Evolutionary conservation across 768 basidiomycete genomes (phyloP), one percentile per base, ranked within the genome.

Genomic region (Rhizopogon roseolus): DNA sequence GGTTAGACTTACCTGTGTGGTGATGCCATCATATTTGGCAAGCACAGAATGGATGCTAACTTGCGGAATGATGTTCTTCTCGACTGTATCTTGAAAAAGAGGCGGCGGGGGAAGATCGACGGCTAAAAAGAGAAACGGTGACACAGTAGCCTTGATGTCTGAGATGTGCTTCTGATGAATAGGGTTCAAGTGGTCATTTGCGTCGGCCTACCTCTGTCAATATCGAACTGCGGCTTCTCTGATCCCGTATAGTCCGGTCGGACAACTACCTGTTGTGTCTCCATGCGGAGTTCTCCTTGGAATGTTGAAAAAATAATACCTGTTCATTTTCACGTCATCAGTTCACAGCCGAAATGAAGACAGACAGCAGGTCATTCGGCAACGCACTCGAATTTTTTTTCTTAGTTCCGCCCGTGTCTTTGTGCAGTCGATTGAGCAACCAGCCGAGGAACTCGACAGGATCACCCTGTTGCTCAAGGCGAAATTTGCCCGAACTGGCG

Each of bases 61-160:
- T 78, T 99, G 97, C 32, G 97, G 97, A 59, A 98, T 97, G 67
- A 99, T 98, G 68, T 98, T 98, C 74, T 97, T 97, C 75, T 97
- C 94, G 43, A 96, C 81, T 4, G 90, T 73, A 66, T 98, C 95
- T 71, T 98, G 96, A 72, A 98, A 99, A 38, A 99, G 73, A 14
- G 96, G 97, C n/a, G 94, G 94, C 0, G 97, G 90, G 16, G 97
- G 97, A 25, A 98, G 80, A 73, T 99, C 97, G 28, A 98, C 84
- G 1, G 96, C 91, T 39, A 99, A 81, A 73, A 96, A 97, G 54
- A 99, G 77, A 76, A 98, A 99, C 4, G 97, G 97, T 4, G 95
- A 93, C 49, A 81, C 78, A 19, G 80, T 75, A 38, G 85, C 81
- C 69, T 90, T 96, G 70, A 90, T 93, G 63, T 98, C 95, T 95